Conservation (phyloP, 2,329 filamentous ascomycete species). For the Calonectria pauciramosa region DNA sequence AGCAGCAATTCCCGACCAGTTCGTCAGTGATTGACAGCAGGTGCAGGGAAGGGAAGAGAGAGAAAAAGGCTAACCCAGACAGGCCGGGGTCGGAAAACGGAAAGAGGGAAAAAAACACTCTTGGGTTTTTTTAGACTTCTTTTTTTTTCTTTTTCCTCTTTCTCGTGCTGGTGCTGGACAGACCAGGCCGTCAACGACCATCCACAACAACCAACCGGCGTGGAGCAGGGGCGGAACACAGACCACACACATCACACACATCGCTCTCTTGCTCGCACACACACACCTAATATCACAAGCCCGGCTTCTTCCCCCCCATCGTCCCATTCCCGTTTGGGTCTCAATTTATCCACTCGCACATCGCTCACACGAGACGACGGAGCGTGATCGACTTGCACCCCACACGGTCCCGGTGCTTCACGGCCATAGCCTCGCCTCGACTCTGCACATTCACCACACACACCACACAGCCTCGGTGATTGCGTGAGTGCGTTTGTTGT, state of each 20-base stretch:
- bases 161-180: not conserved
- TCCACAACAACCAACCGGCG: slow-evolving; percentile 5
- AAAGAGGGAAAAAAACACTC: not conserved
- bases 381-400: slow-evolving; percentile 28
- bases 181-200: not conserved
- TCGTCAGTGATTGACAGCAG: not conserved
- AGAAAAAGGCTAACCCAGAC: not conserved
- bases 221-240: slow-evolving; percentile 4
- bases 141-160: not conserved
- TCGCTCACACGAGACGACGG: slow-evolving; percentile 20
- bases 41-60: not conserved
- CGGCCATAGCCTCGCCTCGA: slow-evolving; percentile 10
- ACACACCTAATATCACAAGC: slow-evolving; percentile 6
- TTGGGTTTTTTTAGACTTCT: slow-evolving; percentile 2
- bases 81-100: not conserved
- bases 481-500: slow-evolving; percentile 11
- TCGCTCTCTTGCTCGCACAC: not conserved
- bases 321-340: slow-evolving; percentile 12
- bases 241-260: slow-evolving; percentile 9
- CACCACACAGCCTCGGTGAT: slow-evolving; percentile 22
- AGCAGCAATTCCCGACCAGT: not conserved
- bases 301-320: slow-evolving; percentile 4
- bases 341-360: slow-evolving; percentile 10
- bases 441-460: not conserved
- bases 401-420: slow-evolving; percentile 16